These are phyloP conservation scores for Calocybe gangraenosa DNA, from an alignment of 768 basidiomycete genomes.

Conservation along the genomic window DNA sequence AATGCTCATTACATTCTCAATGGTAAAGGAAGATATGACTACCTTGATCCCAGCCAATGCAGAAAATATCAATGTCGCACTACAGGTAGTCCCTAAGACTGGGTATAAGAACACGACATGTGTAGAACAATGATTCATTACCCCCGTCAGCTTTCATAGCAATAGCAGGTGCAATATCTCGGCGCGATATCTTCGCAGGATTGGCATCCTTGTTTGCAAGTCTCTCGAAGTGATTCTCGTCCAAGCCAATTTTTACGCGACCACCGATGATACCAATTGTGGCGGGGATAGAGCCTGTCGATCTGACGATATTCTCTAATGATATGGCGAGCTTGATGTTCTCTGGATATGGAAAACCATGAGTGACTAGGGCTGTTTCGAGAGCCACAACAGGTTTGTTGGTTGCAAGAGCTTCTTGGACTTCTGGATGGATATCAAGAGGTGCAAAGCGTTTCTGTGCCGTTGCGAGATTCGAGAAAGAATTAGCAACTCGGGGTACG, in stretches of 20 bases:
- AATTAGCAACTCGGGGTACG: neutral
- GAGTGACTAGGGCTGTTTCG: constrained; percentile 89
- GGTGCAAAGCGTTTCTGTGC: constrained; percentile 24
- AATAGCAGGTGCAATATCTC: constrained; percentile 78
- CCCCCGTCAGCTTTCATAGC: constrained; percentile 72
- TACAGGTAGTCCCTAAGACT: constrained; percentile 58
- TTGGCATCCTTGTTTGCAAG: constrained; percentile 50
- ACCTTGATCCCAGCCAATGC: constrained; percentile 86
- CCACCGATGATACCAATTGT: constrained; percentile 86
- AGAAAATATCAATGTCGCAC: constrained; percentile 70
- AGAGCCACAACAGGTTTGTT: constrained; percentile 79
- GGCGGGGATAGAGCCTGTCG: constrained; percentile 78
- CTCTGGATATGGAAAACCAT: constrained; percentile 83
- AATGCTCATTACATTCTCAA: neutral
- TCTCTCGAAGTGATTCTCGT: constrained; percentile 56
- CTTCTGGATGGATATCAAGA: constrained; percentile 78
- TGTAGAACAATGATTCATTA: constrained; percentile 22
- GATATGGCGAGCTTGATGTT: constrained; percentile 69
- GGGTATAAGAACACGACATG: constrained; percentile 11
- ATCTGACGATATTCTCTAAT: constrained; percentile 71
- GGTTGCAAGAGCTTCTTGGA: constrained; percentile 69
- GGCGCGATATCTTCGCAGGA: constrained; percentile 35
- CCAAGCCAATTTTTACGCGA: constrained; percentile 81
- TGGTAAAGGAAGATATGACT: constrained; percentile 9
- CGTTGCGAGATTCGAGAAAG: constrained; percentile 1